phyloP scores from a whole-genome alignment of 2,329 filamentous ascomycete species.

The Pseudogymnoascus sp. region DNA sequence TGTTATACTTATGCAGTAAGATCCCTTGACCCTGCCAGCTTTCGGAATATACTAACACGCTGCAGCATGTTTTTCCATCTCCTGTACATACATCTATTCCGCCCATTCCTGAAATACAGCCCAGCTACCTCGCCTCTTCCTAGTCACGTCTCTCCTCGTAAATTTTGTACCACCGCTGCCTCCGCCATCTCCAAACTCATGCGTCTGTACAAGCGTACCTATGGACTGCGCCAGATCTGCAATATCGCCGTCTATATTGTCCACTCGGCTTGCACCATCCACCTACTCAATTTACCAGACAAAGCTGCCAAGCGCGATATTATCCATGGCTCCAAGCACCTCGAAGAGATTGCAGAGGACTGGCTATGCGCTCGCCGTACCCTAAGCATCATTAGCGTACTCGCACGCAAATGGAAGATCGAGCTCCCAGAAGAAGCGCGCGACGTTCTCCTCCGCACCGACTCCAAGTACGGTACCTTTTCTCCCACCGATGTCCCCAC shows the following conservation, averaged over 20 bases:
- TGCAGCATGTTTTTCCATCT: conserved; percentile 94
- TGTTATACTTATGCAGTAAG: conserved; percentile 55
- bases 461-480: conserved; percentile 71
- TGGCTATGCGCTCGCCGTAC: conserved; percentile 88
- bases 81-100: conserved; percentile 90
- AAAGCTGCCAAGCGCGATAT: conserved; percentile 87
- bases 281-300: conserved; percentile 85
- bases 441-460: conserved; percentile 66
- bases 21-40: not conserved
- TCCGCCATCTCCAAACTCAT: conserved; percentile 88
- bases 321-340: conserved; percentile 79
- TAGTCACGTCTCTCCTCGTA: conserved; percentile 78
- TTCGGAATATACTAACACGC: not conserved
- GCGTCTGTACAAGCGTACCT: conserved; percentile 85
- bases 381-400: conserved; percentile 73
- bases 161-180: conserved; percentile 85
- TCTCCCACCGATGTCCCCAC: conserved; percentile 33
- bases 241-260: conserved; percentile 95
- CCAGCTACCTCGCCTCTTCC: conserved; percentile 76
- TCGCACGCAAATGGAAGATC: conserved; percentile 84
- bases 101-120: conserved; percentile 88
- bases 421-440: conserved; percentile 78
- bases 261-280: conserved; percentile 90
- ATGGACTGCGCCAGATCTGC: conserved; percentile 86
- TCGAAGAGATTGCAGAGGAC: conserved; percentile 92